Conservation (phyloP, 192 early-diverging fungal genomes). For the Fimicolochytrium jonesii region DNA sequence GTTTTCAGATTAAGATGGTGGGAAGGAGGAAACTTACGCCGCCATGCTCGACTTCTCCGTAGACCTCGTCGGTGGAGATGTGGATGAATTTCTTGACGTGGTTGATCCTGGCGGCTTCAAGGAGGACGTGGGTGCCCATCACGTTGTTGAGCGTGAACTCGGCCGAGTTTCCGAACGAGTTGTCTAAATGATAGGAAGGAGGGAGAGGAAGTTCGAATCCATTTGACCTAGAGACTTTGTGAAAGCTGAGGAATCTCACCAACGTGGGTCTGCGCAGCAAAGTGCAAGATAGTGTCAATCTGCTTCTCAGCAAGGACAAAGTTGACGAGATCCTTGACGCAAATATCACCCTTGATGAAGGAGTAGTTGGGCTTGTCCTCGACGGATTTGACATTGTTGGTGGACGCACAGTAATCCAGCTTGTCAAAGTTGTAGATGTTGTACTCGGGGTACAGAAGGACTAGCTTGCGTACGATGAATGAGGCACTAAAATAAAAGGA, state of each 20-base stretch:
- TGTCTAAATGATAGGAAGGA: too few relatives aligned
- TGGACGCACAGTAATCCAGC: conserved; percentile 73
- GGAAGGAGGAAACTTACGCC: conserved; percentile 31
- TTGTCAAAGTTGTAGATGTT: conserved; percentile 66
- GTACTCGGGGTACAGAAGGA: conserved; percentile 63
- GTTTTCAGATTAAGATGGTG: too few relatives aligned
- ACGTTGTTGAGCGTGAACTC: conserved; percentile 77
- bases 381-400: conserved; percentile 50
- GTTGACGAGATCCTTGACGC: conserved; percentile 56
- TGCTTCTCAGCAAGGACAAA: conserved; percentile 60
- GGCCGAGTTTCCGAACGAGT: conserved; percentile 79
- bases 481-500: conserved; percentile 48
- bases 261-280: conserved; percentile 80
- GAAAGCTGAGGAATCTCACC: conserved; percentile 24
- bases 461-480: conserved; percentile 58
- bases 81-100: conserved; percentile 64
- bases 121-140: conserved; percentile 74
- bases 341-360: conserved; percentile 73
- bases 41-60: conserved; percentile 63
- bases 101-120: conserved; percentile 61
- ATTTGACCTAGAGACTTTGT: too few relatives aligned
- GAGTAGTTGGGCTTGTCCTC: conserved; percentile 48
- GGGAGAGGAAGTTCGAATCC: too few relatives aligned
- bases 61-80: conserved; percentile 80
- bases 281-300: conserved; percentile 71